These are phyloP conservation scores for Hypoxylon rubiginosum DNA, from an alignment of 2,329 filamentous ascomycete species.

Conservation along the genomic window DNA sequence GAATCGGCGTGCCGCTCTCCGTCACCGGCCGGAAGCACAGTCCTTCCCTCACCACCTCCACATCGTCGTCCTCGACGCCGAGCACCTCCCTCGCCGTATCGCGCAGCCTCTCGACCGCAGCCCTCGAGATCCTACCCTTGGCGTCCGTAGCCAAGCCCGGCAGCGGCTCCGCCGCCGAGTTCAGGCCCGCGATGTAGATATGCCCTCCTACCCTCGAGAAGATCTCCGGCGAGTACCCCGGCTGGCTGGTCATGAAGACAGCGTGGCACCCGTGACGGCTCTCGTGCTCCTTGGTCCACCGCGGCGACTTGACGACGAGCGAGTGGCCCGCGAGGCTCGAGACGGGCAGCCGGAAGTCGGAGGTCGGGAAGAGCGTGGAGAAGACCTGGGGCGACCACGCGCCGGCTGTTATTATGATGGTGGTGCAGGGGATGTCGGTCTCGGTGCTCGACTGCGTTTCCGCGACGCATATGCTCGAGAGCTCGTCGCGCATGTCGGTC, in stretches of 20 bases:
- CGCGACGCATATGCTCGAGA: conserved; percentile 67
- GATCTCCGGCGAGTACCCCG: conserved; percentile 75
- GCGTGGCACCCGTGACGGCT: conserved; percentile 71
- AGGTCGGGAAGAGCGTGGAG: conserved; percentile 70
- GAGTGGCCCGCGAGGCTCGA: conserved; percentile 78
- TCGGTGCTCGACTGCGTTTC: conserved; percentile 60
- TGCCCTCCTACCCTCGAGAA: conserved; percentile 76
- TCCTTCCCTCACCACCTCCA: conserved; percentile 74
- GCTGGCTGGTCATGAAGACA: conserved; percentile 71
- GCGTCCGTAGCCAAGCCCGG: conserved; percentile 68
- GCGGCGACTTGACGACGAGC: conserved; percentile 73
- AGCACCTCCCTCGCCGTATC: conserved; percentile 64
- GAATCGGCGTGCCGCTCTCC: conserved; percentile 71
- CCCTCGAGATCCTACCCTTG: conserved; percentile 55
- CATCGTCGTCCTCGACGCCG: conserved; percentile 55
- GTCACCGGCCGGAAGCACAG: conserved; percentile 82
- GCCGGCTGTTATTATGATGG: conserved; percentile 76
- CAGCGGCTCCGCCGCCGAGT: conserved; percentile 70
- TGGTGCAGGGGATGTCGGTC: conserved; percentile 71
- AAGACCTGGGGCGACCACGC: conserved; percentile 80
- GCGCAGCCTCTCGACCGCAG: conserved; percentile 64
- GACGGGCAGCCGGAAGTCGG: conserved; percentile 67
- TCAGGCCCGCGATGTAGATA: conserved; percentile 81
- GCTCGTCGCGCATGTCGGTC: conserved; percentile 62
- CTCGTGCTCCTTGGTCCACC: conserved; percentile 62